Percentiles rank a stretch among this genome's conserved stretches.
These are phyloP conservation scores for Calocybe gangraenosa DNA, from an alignment of 768 basidiomycete species.

Conservation along the genomic window DNA sequence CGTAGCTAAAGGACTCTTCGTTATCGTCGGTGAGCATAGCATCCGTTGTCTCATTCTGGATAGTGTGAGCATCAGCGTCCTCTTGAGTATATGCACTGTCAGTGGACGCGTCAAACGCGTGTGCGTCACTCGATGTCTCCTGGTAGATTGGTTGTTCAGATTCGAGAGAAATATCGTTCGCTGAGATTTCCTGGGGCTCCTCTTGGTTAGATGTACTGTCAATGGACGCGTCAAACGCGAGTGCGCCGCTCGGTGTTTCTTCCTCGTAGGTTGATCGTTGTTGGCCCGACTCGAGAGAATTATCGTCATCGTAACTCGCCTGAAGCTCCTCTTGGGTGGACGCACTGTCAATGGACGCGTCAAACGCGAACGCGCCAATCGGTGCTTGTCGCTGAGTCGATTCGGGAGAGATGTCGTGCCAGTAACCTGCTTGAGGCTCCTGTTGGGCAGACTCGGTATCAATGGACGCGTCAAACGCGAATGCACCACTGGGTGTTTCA, in stretches of 20 bases:
- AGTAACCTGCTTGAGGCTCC: no score
- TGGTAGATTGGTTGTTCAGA: conserved; percentile 3
- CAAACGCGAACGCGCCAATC: conserved; percentile 13
- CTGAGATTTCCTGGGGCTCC: no score
- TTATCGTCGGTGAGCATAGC: neutral
- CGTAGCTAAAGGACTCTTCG: neutral
- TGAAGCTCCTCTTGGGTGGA: neutral
- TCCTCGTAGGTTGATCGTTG: neutral
- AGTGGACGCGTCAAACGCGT: conserved; percentile 14
- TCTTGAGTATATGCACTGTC: conserved; percentile 2
- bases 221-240: conserved; percentile 14
- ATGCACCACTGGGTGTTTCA: conserved; percentile 2
- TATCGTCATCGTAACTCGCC: no score
- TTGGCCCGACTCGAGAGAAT: conserved; percentile 17
- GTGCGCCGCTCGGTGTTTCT: conserved; percentile 1
- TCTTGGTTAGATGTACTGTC: conserved; percentile 2
- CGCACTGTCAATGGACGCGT: conserved; percentile 7
- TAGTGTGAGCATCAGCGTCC: neutral
- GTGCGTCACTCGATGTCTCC: conserved; percentile 1
- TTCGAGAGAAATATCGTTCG: no score
- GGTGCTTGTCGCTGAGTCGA: neutral
- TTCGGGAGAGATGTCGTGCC: no score
- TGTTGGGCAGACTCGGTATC: conserved; percentile 1
- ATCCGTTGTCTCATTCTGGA: neutral
- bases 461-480: conserved; percentile 14